Evolutionary conservation across 805 yeast species (phyloP).

Genomic region (Cyberlindnera maclurae): DNA sequence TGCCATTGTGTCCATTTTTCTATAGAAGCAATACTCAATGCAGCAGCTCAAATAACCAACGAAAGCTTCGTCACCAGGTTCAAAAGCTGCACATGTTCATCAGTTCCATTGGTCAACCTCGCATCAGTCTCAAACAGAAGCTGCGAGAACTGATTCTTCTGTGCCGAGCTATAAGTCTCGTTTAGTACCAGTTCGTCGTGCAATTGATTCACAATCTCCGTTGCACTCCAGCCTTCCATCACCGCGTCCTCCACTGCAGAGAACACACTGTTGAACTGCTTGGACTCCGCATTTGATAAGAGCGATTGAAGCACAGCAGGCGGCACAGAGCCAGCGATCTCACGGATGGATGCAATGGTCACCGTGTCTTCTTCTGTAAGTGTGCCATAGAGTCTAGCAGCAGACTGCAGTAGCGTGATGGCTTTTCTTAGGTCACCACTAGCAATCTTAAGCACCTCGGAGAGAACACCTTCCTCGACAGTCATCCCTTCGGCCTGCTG

Average conservation of each 20-base stretch:
- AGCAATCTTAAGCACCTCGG: slow-evolving; percentile 61
- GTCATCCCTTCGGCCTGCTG: slow-evolving; percentile 38
- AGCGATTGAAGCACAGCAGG: slow-evolving; percentile 36
- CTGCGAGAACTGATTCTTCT: slow-evolving; percentile 60
- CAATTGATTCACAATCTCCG: slow-evolving; percentile 61
- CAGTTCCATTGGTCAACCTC: slow-evolving; percentile 75
- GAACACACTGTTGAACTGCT: slow-evolving; percentile 29
- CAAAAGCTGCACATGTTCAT: slow-evolving; percentile 77
- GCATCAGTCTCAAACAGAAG: slow-evolving; percentile 70
- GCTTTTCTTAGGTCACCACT: slow-evolving; percentile 92
- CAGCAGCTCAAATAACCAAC: slow-evolving; percentile 16
- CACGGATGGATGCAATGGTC: slow-evolving; percentile 44
- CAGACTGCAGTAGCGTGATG: slow-evolving; percentile 82
- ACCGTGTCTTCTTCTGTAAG: slow-evolving; percentile 24
- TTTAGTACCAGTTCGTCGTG: slow-evolving; percentile 60
- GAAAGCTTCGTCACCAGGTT: slow-evolving; percentile 54
- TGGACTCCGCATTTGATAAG: slow-evolving; percentile 29
- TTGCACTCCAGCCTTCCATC: slow-evolving; percentile 73
- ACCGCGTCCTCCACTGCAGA: slow-evolving; percentile 42
- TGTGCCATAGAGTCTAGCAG: slow-evolving; percentile 46
- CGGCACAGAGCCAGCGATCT: slow-evolving; percentile 73
- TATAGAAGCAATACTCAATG: neutral
- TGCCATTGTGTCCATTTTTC: no score
- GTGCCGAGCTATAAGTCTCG: slow-evolving; percentile 39
- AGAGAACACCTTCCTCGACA: slow-evolving; percentile 45